A percentile compares a stretch with the other conserved stretches of the same genome.
Evolutionary conservation across 2,329 filamentous ascomycete genomes (phyloP).

Genomic region (Colletotrichum truncatum): DNA sequence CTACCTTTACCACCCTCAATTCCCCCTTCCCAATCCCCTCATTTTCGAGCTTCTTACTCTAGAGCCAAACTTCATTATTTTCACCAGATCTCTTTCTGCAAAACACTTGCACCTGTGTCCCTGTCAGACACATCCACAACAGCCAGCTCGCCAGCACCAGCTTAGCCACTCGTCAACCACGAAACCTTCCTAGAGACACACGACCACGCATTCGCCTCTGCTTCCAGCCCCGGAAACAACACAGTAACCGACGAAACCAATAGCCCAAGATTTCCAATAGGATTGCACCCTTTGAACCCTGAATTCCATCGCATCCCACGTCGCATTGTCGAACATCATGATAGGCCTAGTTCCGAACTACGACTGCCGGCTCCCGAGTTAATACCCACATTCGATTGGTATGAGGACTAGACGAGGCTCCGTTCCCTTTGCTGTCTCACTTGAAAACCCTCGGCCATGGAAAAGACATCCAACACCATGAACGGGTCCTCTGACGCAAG

Average conservation of each 20-base stretch:
- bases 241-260: neutral
- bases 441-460: slow-evolving; percentile 43
- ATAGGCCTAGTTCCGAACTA: slow-evolving; percentile 26
- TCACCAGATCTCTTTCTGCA: slow-evolving; percentile 8
- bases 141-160: slow-evolving; percentile 20
- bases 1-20: slow-evolving; percentile 7
- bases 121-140: slow-evolving; percentile 20
- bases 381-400: slow-evolving; percentile 30
- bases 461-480: slow-evolving; percentile 43
- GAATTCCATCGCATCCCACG: slow-evolving; percentile 20
- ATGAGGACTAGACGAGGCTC: slow-evolving; percentile 30
- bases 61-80: neutral
- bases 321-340: slow-evolving; percentile 32
- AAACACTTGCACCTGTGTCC: slow-evolving; percentile 16
- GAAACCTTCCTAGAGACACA: slow-evolving; percentile 19
- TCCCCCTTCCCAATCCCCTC: slow-evolving; percentile 20
- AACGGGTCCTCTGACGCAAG: slow-evolving; percentile 37
- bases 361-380: slow-evolving; percentile 31
- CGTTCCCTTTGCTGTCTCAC: slow-evolving; percentile 33
- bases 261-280: slow-evolving; percentile 1
- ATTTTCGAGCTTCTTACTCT: slow-evolving; percentile 24
- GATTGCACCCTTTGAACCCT: slow-evolving; percentile 1
- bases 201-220: slow-evolving; percentile 22
- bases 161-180: slow-evolving; percentile 16
- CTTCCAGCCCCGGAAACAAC: neutral